These are phyloP conservation scores for Heterobasidion parviporum DNA, from an alignment of 1,284 basidiomycete species.

Conservation along the genomic window DNA sequence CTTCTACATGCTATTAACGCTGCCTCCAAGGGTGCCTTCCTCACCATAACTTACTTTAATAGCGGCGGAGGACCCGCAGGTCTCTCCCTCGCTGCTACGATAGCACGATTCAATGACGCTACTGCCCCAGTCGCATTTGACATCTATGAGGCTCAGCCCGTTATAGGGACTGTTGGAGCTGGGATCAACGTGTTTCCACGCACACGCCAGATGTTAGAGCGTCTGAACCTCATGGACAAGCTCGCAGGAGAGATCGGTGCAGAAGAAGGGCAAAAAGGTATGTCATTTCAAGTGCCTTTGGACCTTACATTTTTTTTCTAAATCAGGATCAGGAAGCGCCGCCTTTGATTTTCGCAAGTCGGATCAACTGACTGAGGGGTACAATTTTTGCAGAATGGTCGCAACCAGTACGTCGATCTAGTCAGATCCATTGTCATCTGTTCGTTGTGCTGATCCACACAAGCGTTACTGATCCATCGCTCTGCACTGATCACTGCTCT, in stretches of 20 bases:
- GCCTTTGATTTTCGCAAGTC: too few species aligned
- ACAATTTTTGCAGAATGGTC: too few species aligned
- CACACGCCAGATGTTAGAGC: not conserved
- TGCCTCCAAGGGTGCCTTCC: not conserved
- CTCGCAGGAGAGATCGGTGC: not conserved
- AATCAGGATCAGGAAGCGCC: too few species aligned
- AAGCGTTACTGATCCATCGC: not conserved
- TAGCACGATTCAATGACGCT: not conserved
- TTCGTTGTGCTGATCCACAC: too few species aligned
- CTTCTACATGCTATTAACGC: not conserved
- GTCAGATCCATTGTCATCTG: too few species aligned
- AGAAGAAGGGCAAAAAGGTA: not conserved
- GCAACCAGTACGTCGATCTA: too few species aligned
- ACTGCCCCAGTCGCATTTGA: not conserved
- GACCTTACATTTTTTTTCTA: not conserved
- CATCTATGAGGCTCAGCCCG: not conserved
- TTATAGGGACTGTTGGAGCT: not conserved
- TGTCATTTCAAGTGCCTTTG: not conserved
- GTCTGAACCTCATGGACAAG: not conserved
- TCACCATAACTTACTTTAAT: not conserved
- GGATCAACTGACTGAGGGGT: too few species aligned
- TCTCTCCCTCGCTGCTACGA: not conserved
- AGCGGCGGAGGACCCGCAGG: constrained; percentile 1
- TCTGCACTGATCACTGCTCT: not conserved
- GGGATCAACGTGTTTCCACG: not conserved